A percentile compares a stretch with the other conserved stretches of the same genome.
Evolutionary conservation across 2,329 filamentous ascomycete species (phyloP).

Genomic region (Colletotrichum lentis): DNA sequence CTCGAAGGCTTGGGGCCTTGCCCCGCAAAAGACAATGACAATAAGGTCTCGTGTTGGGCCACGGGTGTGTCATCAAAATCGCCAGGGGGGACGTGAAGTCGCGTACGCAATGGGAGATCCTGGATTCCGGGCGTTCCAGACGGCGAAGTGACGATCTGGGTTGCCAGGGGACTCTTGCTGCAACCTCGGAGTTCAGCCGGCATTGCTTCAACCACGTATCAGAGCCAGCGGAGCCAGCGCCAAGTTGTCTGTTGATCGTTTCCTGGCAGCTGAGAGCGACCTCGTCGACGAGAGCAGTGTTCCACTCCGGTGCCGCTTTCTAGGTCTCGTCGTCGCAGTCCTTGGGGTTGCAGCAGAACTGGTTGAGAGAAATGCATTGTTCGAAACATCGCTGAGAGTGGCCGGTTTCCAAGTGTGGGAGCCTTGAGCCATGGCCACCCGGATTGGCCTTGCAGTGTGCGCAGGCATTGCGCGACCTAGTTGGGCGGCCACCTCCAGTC

Average conservation of each 20-base stretch:
- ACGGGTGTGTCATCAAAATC: neutral
- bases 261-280: neutral
- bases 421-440: conserved; percentile 8
- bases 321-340: neutral
- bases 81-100: neutral
- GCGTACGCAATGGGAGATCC: conserved; percentile 2
- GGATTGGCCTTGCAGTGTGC: conserved; percentile 27
- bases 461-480: conserved; percentile 30
- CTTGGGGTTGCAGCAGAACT: neutral
- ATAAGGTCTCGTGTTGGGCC: neutral
- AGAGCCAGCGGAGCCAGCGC: conserved; percentile 11
- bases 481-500: conserved; percentile 19
- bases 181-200: conserved; percentile 10
- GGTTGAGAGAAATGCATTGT: conserved; percentile 1
- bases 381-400: conserved; percentile 3
- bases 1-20: conserved; percentile 5
- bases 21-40: neutral
- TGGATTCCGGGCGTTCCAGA: conserved; percentile 21
- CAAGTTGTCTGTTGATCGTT: conserved; percentile 8
- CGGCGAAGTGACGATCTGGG: conserved; percentile 20
- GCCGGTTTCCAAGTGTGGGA: neutral
- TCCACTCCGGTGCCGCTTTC: neutral
- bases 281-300: neutral
- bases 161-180: conserved; percentile 13
- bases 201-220: conserved; percentile 23